Evolutionary conservation across 1,284 basidiomycete species (phyloP), one percentile per base, ranked within the genome.

Genomic region (Ustilago bromivora): DNA sequence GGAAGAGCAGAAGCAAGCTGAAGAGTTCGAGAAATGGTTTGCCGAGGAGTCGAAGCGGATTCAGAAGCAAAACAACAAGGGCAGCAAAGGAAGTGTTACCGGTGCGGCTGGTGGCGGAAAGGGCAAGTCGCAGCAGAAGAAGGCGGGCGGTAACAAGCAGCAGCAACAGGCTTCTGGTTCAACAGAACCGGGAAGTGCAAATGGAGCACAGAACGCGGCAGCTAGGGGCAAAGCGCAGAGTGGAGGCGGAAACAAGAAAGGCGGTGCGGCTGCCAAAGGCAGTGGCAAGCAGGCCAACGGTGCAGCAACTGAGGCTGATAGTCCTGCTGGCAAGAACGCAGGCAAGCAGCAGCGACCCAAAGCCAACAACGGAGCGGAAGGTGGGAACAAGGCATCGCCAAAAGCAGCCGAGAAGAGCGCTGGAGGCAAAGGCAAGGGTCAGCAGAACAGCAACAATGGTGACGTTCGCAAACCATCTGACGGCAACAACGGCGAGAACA

Each of bases 11-110:
- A 71, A 75, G 40, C 79, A 84, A 53, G 79, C 76, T 13, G 79
- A 76, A 53, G 82, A 81, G 55, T 85, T 85, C 57, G 83, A 84
- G 52, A 75, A 67, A 52, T 85, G 84, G 84, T 85, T 82, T 53
- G 81, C 83, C n/a, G 75, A 84, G 38, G 84, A 85, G 54, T 79
- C 77, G 46, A 79, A 72, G 32, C 79, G 82, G 9, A 56, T 84
- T 9, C 78, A 80, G 58, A 61, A 70, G 53, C 61, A 82, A 59
- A 62, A 66, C 23, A 77, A 67, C 31, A 77, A 67, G 31, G 62
- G 35, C 11, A 52, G 15, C 57, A 71, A 66, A 34, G 11, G 35
- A 2, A 49, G 38, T 19, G 55, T 28, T 23, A 10, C 61, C 5
- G 46, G 52, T n/a, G 59, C n/a, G 46, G 19, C 61, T 19, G 49